Base-by-base conservation (phyloP, 2,329 filamentous ascomycete genomes). In the Cladophialophora carrionii region DNA sequence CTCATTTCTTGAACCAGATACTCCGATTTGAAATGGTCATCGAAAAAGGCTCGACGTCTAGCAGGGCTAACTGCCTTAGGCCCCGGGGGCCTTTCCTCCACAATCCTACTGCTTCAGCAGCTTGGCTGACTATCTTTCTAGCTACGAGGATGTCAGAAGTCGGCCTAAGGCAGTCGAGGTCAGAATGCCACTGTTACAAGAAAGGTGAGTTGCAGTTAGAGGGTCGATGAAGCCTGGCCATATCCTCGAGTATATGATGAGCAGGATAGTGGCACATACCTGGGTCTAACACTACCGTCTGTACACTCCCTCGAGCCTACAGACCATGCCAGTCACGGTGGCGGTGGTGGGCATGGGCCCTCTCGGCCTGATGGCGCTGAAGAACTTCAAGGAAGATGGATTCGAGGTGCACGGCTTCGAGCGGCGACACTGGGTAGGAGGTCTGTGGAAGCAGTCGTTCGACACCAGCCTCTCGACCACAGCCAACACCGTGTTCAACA, bases 361-460 rank as follows among this genome's bases (percentile, higher is more conserved):
- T 31, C n/a, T 66, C 10, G 66, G 63, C 3, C 51, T 68, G 22
- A 63, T 63, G 51, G 63, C 59, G 37, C 3, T 78, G 41, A 81
- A 82, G 70, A 78, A 75, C 2, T 71, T 82, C 9, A 74, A 74
- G 10, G 79, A 81, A 62, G 79, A 79, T 72, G 80, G 79, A 1
- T 81, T 81, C 66, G 71, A 75, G n/a, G 78, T 76, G 3, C 78
- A 76, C 1, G 70, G 74, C 0, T 80, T 75, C 58, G 79, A 82
- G 71, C 73, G 76, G 22, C 71, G 78, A n/a, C 67, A 68, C 10
- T 73, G 75, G 48, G 77, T 80, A 17, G 79, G 79, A n/a, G 79
- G 79, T 0, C 71, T 82, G 2, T 82, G 79, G 80, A 76, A 77
- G 2, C 79, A 77, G 63, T 76, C 76, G 1, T 72, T 77, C 0